These are phyloP conservation scores for Botryobasidium botryosum DNA, from an alignment of 768 basidiomycete species.

Conservation along the genomic window DNA sequence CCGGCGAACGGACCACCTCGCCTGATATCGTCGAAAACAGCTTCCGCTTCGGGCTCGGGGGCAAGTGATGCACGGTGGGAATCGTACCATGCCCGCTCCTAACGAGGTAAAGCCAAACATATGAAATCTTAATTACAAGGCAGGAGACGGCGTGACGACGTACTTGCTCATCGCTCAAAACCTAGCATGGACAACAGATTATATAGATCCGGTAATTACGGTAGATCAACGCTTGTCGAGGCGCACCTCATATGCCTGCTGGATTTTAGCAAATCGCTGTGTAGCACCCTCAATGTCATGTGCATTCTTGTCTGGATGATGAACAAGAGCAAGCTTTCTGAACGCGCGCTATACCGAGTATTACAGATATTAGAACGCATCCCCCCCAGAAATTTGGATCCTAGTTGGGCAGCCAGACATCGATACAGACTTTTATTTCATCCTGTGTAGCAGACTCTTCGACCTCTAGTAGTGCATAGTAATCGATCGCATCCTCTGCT, in stretches of 20 bases:
- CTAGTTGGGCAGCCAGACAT: not conserved
- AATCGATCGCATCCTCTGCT: conserved; percentile 32
- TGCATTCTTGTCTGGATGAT: conserved; percentile 37
- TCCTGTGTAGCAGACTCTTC: conserved; percentile 68
- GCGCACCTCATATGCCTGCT: conserved; percentile 88
- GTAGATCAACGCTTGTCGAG: not conserved
- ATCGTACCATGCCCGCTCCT: conserved; percentile 99
- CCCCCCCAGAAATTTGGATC: not conserved
- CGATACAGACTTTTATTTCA: conserved; percentile 36
- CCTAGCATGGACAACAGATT: no score
- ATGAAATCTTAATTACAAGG: not conserved
- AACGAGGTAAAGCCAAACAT: conserved; percentile 13
- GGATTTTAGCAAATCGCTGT: conserved; percentile 67
- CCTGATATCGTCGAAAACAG: conserved; percentile 72
- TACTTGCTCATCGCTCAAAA: conserved; percentile 90
- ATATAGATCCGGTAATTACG: no score
- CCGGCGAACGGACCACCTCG: conserved; percentile 39
- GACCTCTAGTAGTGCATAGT: conserved; percentile 68
- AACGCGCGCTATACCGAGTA: conserved; percentile 11
- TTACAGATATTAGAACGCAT: no score
- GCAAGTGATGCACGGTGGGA: conserved; percentile 66
- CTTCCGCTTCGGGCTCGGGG: conserved; percentile 69
- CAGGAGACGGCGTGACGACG: no score
- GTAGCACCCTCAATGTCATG: conserved; percentile 75
- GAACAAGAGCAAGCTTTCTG: conserved; percentile 14